These are phyloP conservation scores for Prinsepia uniflora DNA, from an alignment of 306 rosid species.

Conservation along the genomic window DNA sequence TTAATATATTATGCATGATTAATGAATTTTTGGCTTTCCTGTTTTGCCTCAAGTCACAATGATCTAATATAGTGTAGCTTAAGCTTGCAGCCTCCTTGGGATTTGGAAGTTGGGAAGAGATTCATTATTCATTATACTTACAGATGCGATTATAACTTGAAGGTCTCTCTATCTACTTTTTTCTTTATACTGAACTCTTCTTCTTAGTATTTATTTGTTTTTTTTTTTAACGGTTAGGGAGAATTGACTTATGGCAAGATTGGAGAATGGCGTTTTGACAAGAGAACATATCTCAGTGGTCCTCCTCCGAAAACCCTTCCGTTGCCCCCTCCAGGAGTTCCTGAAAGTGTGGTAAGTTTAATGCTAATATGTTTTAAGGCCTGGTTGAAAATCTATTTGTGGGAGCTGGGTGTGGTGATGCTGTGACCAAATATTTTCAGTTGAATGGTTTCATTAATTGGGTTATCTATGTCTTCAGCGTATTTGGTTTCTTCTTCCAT, in stretches of 20 bases:
- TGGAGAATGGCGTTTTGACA: conserved; percentile 96
- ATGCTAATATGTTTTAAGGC: background rate
- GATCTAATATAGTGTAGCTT: conserved; percentile 22
- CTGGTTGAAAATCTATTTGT: background rate
- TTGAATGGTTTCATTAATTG: background rate
- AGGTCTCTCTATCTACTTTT: conserved; percentile 31
- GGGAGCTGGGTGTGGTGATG: background rate
- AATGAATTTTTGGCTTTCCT: conserved; percentile 1
- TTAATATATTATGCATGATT: background rate
- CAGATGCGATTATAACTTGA: conserved; percentile 75
- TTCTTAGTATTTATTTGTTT: conserved; percentile 9
- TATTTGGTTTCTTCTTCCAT: background rate
- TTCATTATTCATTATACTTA: conserved; percentile 83
- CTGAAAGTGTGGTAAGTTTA: conserved; percentile 84
- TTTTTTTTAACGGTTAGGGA: conserved; percentile 41
- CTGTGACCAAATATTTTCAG: background rate
- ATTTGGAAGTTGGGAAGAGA: conserved; percentile 43
- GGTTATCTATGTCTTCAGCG: background rate
- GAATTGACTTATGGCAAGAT: conserved; percentile 69
- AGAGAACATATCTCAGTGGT: conserved; percentile 72
- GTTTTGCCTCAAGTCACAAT: conserved; percentile 9
- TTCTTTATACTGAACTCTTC: background rate
- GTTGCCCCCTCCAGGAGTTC: conserved; percentile 89
- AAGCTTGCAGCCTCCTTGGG: conserved; percentile 91
- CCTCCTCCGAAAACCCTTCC: conserved; percentile 83